Base-by-base conservation (phyloP, 179 eudicot species). In the Vitellaria paradoxa region DNA sequence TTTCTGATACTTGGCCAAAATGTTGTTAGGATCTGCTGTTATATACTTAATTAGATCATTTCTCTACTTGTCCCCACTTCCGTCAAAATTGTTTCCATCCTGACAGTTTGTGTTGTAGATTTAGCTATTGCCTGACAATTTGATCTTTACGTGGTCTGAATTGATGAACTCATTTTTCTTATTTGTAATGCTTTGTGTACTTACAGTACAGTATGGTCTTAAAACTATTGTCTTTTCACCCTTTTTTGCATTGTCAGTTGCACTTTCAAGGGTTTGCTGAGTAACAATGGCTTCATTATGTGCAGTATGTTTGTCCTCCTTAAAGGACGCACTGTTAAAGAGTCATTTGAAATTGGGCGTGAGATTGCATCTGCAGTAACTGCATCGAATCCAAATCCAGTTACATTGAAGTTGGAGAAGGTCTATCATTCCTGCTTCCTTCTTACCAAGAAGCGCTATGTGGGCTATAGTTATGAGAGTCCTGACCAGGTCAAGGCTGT, bases 251-350 rank as follows among this genome's bases (percentile, higher is more conserved):
- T 53, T 53, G 21, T 11, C 21, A 26, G 12, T 21, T 53, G 7
- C 12, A 42, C 59, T 40, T 49, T 50, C 30, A 2, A 55, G 0
- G 65, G 73, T 76, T 66, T 68, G 15, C 68, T 67, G 66, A 68
- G 45, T 42, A 0, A 42, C 56, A 76, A 40, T 10, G 42, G 70
- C 47, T 76, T 57, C 65, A 67, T 77, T 63, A 26, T 80, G 45
- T 83, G 86, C 98, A 96, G 99, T 87, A 86, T 96, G 96, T 96
- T 92, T 86, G 99, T 96, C 37, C 96, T 91, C 77, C 87, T 96
- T 9, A 88, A 86, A 86, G 99, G 97, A 70, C 98, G 98, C 42
- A 83, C 86, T 77, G 72, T 82, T n/a, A 65, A 84, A 82, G 97
- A 96, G 78, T 89, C 99, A 42, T 89, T 90, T 70, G 76, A 74